phyloP scores from a whole-genome alignment of 1,284 basidiomycete species.

The Cerrena zonata region DNA sequence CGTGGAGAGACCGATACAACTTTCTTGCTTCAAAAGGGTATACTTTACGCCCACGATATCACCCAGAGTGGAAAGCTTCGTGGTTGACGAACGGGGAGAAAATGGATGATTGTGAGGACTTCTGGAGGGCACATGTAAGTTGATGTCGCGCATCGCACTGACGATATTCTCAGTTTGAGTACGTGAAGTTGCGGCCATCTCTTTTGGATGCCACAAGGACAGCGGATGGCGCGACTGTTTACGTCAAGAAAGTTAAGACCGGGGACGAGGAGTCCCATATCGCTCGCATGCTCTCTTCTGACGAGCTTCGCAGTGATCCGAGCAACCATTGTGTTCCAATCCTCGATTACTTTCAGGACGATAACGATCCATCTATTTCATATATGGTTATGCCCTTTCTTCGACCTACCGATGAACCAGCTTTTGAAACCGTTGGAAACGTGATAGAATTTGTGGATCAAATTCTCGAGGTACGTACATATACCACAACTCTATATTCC shows the following conservation, averaged over 20 bases:
- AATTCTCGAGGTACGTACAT: not conserved
- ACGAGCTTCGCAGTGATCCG: not conserved
- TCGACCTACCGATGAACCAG: not conserved
- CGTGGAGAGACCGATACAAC: too few relatives aligned
- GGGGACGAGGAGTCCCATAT: not conserved
- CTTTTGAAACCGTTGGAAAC: not conserved
- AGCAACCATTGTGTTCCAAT: not conserved
- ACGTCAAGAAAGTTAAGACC: not conserved
- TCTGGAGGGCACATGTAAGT: too few relatives aligned
- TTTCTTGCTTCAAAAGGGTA: too few relatives aligned
- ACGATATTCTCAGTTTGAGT: too few relatives aligned
- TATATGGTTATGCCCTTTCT: conserved; percentile 5
- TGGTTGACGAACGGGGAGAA: too few relatives aligned
- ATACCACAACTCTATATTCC: not conserved
- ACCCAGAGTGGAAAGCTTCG: too few relatives aligned
- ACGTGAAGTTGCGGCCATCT: too few relatives aligned
- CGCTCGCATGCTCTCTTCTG: not conserved
- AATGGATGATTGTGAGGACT: too few relatives aligned
- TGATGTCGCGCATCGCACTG: too few relatives aligned
- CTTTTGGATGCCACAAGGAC: not conserved
- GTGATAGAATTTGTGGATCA: not conserved
- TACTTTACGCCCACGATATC: too few relatives aligned
- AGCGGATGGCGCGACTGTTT: not conserved
- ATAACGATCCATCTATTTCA: not conserved
- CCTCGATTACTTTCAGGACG: conserved; percentile 5